Conservation (phyloP, 176 grass and related monocot species). For the Dactylis glomerata region DNA sequence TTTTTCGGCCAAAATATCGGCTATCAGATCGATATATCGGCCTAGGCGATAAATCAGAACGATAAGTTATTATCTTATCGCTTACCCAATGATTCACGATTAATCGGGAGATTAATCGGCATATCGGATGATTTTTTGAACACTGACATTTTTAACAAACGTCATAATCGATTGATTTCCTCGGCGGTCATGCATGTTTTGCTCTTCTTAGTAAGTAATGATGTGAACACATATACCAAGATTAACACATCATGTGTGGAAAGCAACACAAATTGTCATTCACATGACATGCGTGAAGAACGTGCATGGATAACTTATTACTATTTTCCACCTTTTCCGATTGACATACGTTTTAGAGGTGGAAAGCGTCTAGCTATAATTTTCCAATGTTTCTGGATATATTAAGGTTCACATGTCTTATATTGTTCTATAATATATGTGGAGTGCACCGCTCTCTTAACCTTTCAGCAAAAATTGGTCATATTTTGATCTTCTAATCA, state of each 20-base stretch:
- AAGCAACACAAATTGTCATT: not conserved
- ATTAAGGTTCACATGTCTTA: not conserved
- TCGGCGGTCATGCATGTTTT: not conserved
- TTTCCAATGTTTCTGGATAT: not conserved
- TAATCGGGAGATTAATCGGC: too few species aligned
- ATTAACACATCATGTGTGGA: not conserved
- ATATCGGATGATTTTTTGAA: too few species aligned
- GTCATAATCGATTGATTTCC: not conserved
- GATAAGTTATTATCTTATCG: too few species aligned
- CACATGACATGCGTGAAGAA: not conserved
- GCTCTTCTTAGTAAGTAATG: not conserved
- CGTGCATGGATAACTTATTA: not conserved
- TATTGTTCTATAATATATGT: too few species aligned
- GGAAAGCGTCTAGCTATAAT: not conserved
- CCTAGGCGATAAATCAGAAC: too few species aligned
- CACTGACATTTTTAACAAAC: too few species aligned
- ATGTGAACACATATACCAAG: not conserved
- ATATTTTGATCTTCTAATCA: too few species aligned
- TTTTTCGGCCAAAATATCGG: too few species aligned
- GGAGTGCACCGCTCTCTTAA: too few species aligned
- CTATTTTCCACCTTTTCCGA: too few species aligned
- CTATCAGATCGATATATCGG: too few species aligned
- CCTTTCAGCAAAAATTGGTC: not conserved
- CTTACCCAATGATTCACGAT: too few species aligned
- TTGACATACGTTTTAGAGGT: not conserved